Percentiles rank a stretch among this genome's conserved stretches.
Evolutionary conservation across 495 filamentous ascomycete species (phyloP).

Genomic region (Sabuloglossum arenarium): DNA sequence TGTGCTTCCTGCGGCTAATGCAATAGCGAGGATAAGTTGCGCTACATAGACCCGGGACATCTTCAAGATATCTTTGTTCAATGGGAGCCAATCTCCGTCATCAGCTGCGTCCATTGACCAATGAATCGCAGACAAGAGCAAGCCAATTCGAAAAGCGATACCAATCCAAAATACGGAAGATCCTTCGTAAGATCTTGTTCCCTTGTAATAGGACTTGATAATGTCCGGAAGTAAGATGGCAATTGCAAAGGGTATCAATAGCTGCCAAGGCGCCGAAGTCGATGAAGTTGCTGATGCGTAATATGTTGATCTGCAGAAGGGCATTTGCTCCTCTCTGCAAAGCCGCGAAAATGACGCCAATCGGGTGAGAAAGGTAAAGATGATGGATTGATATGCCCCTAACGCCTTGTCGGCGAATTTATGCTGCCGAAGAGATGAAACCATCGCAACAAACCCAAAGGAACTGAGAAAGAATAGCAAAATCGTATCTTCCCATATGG

Average conservation of each 20-base stretch:
- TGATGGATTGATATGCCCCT: conserved; percentile 60
- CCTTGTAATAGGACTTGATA: conserved; percentile 53
- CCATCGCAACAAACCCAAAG: conserved; percentile 53
- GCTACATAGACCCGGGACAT: conserved; percentile 52
- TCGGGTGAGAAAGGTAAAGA: conserved; percentile 66
- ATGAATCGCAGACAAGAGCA: conserved; percentile 58
- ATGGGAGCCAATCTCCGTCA: conserved; percentile 62
- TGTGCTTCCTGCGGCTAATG: conserved; percentile 42
- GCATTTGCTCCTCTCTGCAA: conserved; percentile 97
- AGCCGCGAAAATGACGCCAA: conserved; percentile 76
- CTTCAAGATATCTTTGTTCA: conserved; percentile 44
- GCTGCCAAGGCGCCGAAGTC: conserved; percentile 81
- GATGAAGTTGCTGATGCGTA: conserved; percentile 83
- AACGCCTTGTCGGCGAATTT: conserved; percentile 41
- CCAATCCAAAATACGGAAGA: conserved; percentile 68
- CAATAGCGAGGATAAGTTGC: conserved; percentile 48
- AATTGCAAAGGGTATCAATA: conserved; percentile 55
- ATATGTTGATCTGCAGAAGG: conserved; percentile 85
- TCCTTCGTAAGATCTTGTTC: conserved; percentile 67
- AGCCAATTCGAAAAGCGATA: conserved; percentile 51
- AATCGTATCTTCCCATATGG: conserved; percentile 96
- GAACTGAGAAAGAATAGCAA: conserved; percentile 79
- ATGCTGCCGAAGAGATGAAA: conserved; percentile 47
- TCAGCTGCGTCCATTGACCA: conserved; percentile 85
- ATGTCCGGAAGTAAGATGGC: conserved; percentile 55